Base-by-base conservation (phyloP, 2,329 filamentous ascomycete species). In the Exophiala sideris region DNA sequence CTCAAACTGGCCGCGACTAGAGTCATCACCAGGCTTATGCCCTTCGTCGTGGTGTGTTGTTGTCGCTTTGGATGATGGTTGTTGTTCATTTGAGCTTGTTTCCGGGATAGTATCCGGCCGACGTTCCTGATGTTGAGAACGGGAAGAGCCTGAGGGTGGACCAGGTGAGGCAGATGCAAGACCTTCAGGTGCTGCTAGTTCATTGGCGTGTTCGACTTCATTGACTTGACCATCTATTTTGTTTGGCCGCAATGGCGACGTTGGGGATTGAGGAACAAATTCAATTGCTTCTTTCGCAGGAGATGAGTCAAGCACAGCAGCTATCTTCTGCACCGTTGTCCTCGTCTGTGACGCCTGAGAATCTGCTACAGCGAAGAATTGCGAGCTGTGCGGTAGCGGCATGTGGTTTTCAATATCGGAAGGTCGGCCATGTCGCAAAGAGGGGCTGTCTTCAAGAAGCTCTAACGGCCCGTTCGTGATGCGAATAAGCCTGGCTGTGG, bases 401-500 rank as follows among this genome's bases (percentile, higher is more conserved):
- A 24, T 18, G 7, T 39, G 33, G 7, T 36, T 11, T n/a, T 39
- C 34, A 32, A 12, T 32, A 40, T 47, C 39, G 6, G 33, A 4
- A 33, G 14, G 41, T 7, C 34, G 51, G n/a, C 46, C 29, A 45
- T 53, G 50, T 24, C 58, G 29, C 7, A 56, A n/a, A 8, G 45
- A 58, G 21, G 58, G 58, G 44, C 58, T 60, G 12, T 58, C 56
- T 50, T 58, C 36, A n/a, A 54, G 29, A 16, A 52, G 46, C n/a
- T 38, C n/a, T 33, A 48, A 44, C 2, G 44, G n/a, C 5, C 45
- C 49, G 8, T 46, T 48, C 12, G 47, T 41, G 20, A 58, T 34
- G 5, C 50, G 52, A 8, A 48, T 20, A 6, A 58, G 55, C 50
- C 21, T 66, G 48, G 65, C 61, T 3, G 69, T 64, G 8, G 68